These are phyloP conservation scores for Schizophyllum commune DNA, from an alignment of 1,284 basidiomycete genomes.

Conservation along the genomic window DNA sequence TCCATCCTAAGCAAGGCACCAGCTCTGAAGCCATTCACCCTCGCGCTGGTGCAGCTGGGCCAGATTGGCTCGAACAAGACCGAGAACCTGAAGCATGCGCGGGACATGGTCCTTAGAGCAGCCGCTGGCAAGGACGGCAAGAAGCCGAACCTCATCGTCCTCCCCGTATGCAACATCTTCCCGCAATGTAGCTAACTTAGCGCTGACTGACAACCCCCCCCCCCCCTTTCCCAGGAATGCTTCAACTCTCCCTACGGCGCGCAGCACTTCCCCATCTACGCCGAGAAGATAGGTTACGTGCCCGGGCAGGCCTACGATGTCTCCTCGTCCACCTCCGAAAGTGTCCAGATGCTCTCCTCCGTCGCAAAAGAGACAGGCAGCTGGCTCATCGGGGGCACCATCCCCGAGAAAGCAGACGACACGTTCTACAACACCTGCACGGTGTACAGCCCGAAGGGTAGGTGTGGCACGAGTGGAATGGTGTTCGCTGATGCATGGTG, in stretches of 20 bases:
- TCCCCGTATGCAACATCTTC: slow-evolving; percentile 59
- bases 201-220: slow-evolving; percentile 1
- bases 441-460: slow-evolving; percentile 83
- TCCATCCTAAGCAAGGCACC: neutral
- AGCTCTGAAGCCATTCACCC: slow-evolving; percentile 61
- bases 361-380: slow-evolving; percentile 76
- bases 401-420: slow-evolving; percentile 78
- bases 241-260: slow-evolving; percentile 98
- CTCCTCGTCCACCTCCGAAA: slow-evolving; percentile 60
- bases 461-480: slow-evolving; percentile 7
- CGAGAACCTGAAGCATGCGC: slow-evolving; percentile 73
- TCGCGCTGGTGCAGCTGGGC: slow-evolving; percentile 85
- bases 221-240: slow-evolving; percentile 61
- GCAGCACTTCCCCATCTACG: slow-evolving; percentile 76
- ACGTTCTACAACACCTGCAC: slow-evolving; percentile 91
- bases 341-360: slow-evolving; percentile 75
- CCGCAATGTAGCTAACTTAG: neutral
- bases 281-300: slow-evolving; percentile 68
- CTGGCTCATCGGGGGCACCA: slow-evolving; percentile 93
- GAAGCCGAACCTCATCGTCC: slow-evolving; percentile 77
- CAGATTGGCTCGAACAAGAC: slow-evolving; percentile 61
- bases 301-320: slow-evolving; percentile 52
- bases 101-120: slow-evolving; percentile 71
- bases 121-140: slow-evolving; percentile 33
- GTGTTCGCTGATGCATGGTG: neutral